Conservation (phyloP, 352 stramenopile species). For the Globisporangium abappressorium region DNA sequence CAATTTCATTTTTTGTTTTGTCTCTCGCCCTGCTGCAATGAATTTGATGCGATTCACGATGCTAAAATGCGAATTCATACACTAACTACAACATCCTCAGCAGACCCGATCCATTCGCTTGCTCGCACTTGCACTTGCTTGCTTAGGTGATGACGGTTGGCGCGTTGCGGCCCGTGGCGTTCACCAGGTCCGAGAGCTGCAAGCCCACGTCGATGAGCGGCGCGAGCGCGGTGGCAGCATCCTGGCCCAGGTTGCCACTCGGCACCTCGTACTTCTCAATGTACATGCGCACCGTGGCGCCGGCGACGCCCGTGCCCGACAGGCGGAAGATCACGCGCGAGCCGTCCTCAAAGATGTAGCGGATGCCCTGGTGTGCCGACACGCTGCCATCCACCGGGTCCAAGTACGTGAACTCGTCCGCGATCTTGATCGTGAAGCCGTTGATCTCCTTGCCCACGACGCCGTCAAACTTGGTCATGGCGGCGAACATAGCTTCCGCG, state of each 20-base stretch:
- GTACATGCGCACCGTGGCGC: constrained; percentile 99
- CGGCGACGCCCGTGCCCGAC: constrained; percentile 96
- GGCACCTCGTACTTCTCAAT: constrained; percentile 98
- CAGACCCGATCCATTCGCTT: background rate
- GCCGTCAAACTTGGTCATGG: constrained; percentile 68
- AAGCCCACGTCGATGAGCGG: constrained; percentile 92
- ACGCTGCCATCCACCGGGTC: constrained; percentile 97
- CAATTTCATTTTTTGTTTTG: background rate
- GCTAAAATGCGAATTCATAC: constrained; percentile 1
- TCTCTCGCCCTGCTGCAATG: background rate
- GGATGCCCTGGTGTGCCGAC: constrained; percentile 96
- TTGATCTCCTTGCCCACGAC: constrained; percentile 67
- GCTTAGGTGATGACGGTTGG: constrained; percentile 98
- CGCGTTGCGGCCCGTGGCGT: constrained; percentile 91
- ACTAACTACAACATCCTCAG: background rate
- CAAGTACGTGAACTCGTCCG: constrained; percentile 98
- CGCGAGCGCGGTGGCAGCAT: constrained; percentile 74
- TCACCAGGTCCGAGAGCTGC: constrained; percentile 89
- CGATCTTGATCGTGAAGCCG: constrained; percentile 79
- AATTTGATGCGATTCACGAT: background rate
- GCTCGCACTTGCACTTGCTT: background rate
- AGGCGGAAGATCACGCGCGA: constrained; percentile 97
- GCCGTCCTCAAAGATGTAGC: constrained; percentile 94
- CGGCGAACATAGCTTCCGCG: constrained; percentile 71
- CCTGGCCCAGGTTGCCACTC: constrained; percentile 81